Percentiles rank a stretch among this genome's conserved stretches.
Conservation (phyloP, 2,329 filamentous ascomycete species). For the Grosmannia serpens region DNA sequence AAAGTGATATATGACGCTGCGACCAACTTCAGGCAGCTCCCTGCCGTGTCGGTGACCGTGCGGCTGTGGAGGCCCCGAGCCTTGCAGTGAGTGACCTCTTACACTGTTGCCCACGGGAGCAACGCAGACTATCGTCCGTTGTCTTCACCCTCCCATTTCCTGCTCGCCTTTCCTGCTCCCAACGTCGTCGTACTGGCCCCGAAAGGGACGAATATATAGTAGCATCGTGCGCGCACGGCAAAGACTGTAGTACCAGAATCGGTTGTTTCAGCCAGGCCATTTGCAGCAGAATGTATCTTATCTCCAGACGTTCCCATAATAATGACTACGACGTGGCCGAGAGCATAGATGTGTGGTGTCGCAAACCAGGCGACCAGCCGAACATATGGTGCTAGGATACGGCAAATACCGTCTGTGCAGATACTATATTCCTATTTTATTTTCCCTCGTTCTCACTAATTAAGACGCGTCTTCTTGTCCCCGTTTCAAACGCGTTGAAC, state of each 20-base stretch:
- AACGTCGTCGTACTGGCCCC: too few relatives aligned
- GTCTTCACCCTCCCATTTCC: not conserved
- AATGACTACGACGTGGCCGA: not conserved
- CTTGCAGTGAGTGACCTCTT: not conserved
- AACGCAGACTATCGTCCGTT: not conserved
- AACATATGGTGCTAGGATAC: not conserved
- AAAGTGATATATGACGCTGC: not conserved
- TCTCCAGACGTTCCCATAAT: not conserved
- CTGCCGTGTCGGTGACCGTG: not conserved
- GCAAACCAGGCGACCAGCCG: not conserved
- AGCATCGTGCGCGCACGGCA: not conserved
- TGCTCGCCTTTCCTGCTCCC: not conserved
- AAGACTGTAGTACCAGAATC: not conserved
- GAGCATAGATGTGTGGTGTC: not conserved
- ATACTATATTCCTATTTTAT: not conserved
- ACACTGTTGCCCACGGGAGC: too few relatives aligned
- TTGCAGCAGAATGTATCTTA: not conserved
- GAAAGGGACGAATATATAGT: not conserved
- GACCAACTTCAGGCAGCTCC: not conserved
- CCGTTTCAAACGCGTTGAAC: not conserved
- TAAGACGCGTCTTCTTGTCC: not conserved
- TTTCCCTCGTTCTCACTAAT: not conserved
- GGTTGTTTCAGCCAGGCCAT: not conserved
- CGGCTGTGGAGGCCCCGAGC: not conserved
- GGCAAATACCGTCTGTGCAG: not conserved